phyloP scores from a whole-genome alignment of 2,329 filamentous ascomycete species.

The Colletotrichum sp. region DNA sequence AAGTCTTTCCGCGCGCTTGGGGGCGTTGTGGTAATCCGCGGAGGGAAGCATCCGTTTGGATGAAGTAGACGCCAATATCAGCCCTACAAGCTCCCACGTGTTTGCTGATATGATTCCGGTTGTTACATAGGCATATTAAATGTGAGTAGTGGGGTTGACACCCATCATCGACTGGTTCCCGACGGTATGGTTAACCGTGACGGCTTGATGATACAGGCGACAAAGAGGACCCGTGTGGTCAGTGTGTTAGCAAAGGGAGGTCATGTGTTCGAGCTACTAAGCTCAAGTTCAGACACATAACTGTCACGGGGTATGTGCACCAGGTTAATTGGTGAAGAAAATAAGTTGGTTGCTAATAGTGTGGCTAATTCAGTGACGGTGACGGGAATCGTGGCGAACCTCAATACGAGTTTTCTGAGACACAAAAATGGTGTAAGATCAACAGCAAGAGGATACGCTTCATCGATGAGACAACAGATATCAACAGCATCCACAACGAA shows the following conservation, averaged over 20 bases:
- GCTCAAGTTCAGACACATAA: constrained; percentile 7
- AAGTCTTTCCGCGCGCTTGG: neutral
- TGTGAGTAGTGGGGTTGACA: neutral
- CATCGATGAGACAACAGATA: constrained; percentile 7
- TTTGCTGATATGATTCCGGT: neutral
- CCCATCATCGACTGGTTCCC: neutral
- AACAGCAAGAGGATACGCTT: neutral
- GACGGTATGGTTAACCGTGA: neutral
- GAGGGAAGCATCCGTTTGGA: neutral
- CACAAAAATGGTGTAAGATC: neutral
- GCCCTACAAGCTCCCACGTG: neutral
- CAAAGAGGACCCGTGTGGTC: constrained; percentile 5
- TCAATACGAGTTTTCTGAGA: constrained; percentile 1
- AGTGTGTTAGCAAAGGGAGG: neutral
- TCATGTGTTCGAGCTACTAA: neutral
- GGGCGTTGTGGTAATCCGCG: neutral
- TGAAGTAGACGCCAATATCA: neutral
- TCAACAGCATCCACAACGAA: constrained; percentile 4
- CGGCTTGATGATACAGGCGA: neutral
- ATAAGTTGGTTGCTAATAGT: neutral
- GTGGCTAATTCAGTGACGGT: neutral
- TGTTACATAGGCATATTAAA: neutral
- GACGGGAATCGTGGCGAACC: neutral
- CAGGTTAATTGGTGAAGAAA: neutral
- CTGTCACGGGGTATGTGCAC: neutral